Evolutionary conservation across 202 grass and related monocot genomes (phyloP).

Genomic region (Hordeum pubiflorum): DNA sequence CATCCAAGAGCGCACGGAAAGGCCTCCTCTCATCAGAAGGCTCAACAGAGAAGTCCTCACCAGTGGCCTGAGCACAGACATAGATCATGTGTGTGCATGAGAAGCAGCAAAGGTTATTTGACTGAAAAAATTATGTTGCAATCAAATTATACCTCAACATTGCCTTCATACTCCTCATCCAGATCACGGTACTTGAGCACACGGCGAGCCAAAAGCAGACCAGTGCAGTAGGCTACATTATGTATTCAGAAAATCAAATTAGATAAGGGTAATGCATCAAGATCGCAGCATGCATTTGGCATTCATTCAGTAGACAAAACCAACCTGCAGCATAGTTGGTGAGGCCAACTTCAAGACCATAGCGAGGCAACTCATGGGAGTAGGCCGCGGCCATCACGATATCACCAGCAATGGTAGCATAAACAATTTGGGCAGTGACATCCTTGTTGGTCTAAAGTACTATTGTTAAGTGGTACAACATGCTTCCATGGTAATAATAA

Average conservation of each 20-base stretch:
- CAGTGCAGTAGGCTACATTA: slow-evolving; percentile 56
- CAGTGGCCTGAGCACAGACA: slow-evolving; percentile 35
- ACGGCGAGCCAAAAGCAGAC: slow-evolving; percentile 65
- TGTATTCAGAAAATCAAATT: not conserved
- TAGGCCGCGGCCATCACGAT: slow-evolving; percentile 57
- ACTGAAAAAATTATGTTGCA: not conserved
- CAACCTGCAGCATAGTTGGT: slow-evolving; percentile 65
- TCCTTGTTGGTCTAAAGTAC: slow-evolving; percentile 57
- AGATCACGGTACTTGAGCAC: slow-evolving; percentile 48
- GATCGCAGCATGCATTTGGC: not conserved
- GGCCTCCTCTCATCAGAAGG: slow-evolving; percentile 44
- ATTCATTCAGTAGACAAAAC: not conserved
- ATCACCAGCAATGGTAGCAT: slow-evolving; percentile 56
- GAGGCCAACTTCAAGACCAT: slow-evolving; percentile 73
- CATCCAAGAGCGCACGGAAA: slow-evolving; percentile 71
- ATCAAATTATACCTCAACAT: slow-evolving; percentile 42
- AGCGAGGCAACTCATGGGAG: slow-evolving; percentile 52
- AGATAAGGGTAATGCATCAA: not conserved
- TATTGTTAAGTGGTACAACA: slow-evolving; percentile 18
- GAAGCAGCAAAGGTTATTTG: not conserved
- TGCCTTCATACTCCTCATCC: slow-evolving; percentile 55
- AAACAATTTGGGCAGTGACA: slow-evolving; percentile 52
- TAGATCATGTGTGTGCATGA: not conserved
- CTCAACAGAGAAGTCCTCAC: slow-evolving; percentile 61
- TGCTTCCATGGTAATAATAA: not conserved